These are phyloP conservation scores for Corymbia maculata DNA, from an alignment of 345 rosid genomes.

Conservation along the genomic window DNA sequence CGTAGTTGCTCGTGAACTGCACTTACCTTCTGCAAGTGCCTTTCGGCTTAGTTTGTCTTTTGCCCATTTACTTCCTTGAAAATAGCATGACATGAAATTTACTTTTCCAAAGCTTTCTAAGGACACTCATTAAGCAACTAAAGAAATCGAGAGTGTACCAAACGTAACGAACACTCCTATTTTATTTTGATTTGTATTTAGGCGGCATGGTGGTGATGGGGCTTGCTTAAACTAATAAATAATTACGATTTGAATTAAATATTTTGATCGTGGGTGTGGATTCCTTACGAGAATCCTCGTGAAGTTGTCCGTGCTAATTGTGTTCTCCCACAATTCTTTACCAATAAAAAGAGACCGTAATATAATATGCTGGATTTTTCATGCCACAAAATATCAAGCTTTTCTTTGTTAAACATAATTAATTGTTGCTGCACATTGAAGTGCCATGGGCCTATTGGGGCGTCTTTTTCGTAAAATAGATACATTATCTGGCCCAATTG, in stretches of 20 bases:
- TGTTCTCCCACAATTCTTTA: neutral
- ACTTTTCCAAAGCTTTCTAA: neutral
- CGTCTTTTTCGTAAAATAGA: neutral
- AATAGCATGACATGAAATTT: neutral
- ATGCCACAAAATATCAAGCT: neutral
- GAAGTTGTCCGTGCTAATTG: neutral
- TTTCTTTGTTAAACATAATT: neutral
- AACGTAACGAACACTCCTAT: neutral
- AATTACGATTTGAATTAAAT: rapidly evolving
- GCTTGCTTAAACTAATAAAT: neutral
- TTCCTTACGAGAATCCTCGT: neutral
- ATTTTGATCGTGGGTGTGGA: neutral
- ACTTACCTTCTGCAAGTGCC: neutral
- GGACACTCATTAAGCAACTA: neutral
- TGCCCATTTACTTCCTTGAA: neutral
- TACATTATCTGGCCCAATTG: neutral
- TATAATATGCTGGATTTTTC: neutral
- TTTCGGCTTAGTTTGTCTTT: neutral
- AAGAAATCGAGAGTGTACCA: neutral
- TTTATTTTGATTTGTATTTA: neutral
- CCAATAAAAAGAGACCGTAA: neutral
- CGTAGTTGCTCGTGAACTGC: neutral
- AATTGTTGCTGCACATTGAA: neutral
- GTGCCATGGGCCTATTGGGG: neutral
- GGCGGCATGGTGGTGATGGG: rapidly evolving